Evolutionary conservation across 208 protist genomes (phyloP).

Genomic region (Trypanosoma rangeli): DNA sequence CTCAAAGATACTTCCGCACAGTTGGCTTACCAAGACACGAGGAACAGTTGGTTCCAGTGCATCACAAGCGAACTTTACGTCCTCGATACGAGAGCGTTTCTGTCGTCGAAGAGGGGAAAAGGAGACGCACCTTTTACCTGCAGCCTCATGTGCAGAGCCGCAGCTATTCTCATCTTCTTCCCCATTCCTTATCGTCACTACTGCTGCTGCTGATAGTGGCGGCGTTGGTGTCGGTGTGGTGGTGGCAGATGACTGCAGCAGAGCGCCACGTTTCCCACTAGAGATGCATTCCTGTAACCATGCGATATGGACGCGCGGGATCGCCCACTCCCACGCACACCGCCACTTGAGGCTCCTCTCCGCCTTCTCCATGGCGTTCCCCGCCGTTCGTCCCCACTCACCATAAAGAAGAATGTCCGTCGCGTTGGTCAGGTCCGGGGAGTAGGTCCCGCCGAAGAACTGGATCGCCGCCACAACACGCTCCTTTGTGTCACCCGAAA

Average conservation of each 20-base stretch:
- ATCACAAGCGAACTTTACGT: not conserved
- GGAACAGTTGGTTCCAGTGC: not conserved
- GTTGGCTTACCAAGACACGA: not conserved
- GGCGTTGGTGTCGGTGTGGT: not conserved
- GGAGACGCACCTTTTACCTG: not conserved
- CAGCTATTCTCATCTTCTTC: constrained; percentile 1
- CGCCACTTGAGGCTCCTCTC: constrained; percentile 2
- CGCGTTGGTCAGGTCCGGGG: constrained; percentile 43
- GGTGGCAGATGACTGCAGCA: constrained; percentile 8
- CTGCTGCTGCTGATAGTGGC: not conserved
- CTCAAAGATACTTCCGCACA: not conserved
- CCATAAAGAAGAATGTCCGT: constrained; percentile 62
- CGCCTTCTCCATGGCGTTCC: not conserved
- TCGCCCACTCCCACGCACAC: constrained; percentile 26
- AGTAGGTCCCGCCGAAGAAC: constrained; percentile 72
- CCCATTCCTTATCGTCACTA: not conserved
- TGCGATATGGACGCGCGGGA: constrained; percentile 48
- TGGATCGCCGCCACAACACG: constrained; percentile 66
- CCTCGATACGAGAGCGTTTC: not conserved
- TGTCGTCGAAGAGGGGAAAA: not conserved
- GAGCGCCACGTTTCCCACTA: constrained; percentile 20
- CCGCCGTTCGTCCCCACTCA: not conserved
- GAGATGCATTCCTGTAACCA: constrained; percentile 67
- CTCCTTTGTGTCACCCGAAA: constrained; percentile 41
- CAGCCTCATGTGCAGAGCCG: constrained; percentile 8